Evolutionary conservation across 1,284 basidiomycete species (phyloP).

Genomic region (Cutaneotrichosporon sp.): DNA sequence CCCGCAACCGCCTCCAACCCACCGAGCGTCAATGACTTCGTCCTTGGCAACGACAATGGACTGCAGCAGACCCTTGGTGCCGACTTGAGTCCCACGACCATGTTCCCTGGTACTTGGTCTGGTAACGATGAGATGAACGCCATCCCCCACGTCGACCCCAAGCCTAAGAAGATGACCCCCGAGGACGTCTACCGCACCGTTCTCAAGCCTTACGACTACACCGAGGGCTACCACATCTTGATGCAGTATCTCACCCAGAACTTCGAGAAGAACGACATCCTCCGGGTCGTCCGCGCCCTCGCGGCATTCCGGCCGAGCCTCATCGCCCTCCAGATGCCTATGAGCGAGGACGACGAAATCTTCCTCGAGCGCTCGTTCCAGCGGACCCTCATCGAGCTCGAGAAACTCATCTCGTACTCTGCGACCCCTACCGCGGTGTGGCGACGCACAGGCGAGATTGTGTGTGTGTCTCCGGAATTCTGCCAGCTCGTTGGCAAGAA

Average conservation of each 20-base stretch:
- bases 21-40: background rate
- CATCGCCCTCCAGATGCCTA: slow-evolving; percentile 91
- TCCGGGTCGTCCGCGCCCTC: slow-evolving; percentile 87
- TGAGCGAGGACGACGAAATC: slow-evolving; percentile 86
- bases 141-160: background rate
- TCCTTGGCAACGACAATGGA: background rate
- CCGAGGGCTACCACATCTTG: slow-evolving; percentile 86
- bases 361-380: slow-evolving; percentile 96
- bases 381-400: slow-evolving; percentile 85
- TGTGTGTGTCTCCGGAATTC: slow-evolving; percentile 92
- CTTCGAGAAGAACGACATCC: slow-evolving; percentile 94
- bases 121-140: background rate
- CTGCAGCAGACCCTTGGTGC: slow-evolving; percentile 6
- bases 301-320: slow-evolving; percentile 92
- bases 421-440: slow-evolving; percentile 99
- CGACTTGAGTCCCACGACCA: slow-evolving; percentile 7
- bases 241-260: slow-evolving; percentile 84
- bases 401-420: slow-evolving; percentile 93
- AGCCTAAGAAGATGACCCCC: slow-evolving; percentile 17
- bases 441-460: slow-evolving; percentile 96
- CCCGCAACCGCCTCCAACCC: slow-evolving; percentile 1
- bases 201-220: slow-evolving; percentile 60
- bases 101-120: slow-evolving; percentile 1
- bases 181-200: slow-evolving; percentile 18
- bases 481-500: slow-evolving; percentile 88